Conservation (phyloP, 2,329 filamentous ascomycete genomes). For the Myriosclerotinia duriaeana region DNA sequence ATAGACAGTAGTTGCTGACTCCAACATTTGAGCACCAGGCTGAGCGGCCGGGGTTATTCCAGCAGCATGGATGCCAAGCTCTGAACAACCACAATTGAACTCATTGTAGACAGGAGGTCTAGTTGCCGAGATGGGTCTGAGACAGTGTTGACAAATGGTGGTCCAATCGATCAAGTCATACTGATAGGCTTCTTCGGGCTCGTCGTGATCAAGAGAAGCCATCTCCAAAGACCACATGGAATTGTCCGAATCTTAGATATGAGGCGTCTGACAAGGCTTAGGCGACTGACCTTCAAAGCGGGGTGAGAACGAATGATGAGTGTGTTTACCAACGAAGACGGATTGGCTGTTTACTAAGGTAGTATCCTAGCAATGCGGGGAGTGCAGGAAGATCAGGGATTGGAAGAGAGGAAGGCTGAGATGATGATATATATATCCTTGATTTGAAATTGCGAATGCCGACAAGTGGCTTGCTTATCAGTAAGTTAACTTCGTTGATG, state of each 20-base stretch:
- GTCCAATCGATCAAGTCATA: slow-evolving; percentile 30
- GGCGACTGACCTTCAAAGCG: slow-evolving; percentile 24
- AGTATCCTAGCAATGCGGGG: background rate
- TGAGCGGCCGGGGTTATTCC: background rate
- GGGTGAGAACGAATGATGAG: slow-evolving; percentile 27
- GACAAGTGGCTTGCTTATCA: slow-evolving; percentile 6
- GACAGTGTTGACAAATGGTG: slow-evolving; percentile 30
- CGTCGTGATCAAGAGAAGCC: slow-evolving; percentile 25
- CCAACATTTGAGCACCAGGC: background rate
- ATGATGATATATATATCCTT: background rate
- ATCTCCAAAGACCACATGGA: slow-evolving; percentile 20
- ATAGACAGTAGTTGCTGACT: slow-evolving; percentile 24
- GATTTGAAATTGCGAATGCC: background rate
- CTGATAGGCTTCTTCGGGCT: slow-evolving; percentile 19
- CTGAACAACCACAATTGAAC: slow-evolving; percentile 35
- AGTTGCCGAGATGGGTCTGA: slow-evolving; percentile 31
- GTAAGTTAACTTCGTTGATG: slow-evolving; percentile 9
- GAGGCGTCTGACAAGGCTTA: slow-evolving; percentile 10
- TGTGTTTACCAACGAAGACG: slow-evolving; percentile 30
- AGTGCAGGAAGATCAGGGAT: background rate
- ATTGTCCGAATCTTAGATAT: slow-evolving; percentile 20
- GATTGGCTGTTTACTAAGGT: slow-evolving; percentile 24
- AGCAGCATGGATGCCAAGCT: slow-evolving; percentile 24
- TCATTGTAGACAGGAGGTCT: slow-evolving; percentile 34
- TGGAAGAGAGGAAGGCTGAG: slow-evolving; percentile 1